Evolutionary conservation across 164 flowering plant genomes (phyloP), one percentile per base, ranked within the genome.

Genomic region (Platanus orientalis): DNA sequence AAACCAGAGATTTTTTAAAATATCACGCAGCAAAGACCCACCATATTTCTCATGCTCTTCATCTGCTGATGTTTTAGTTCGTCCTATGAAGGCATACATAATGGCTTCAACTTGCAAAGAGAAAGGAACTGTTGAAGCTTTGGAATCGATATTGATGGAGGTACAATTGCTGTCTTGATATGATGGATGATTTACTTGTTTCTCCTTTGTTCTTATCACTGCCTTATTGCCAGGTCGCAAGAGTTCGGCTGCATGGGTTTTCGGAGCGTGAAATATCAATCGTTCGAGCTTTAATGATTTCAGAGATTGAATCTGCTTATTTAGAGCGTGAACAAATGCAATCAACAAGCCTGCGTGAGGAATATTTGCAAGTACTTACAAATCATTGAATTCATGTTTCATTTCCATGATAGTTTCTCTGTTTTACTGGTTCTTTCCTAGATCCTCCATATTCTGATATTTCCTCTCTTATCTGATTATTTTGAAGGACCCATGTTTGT

Each of bases 221-320:
- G 17, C 40, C 36, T 62, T 65, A 19, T 27, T n/a, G 69, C 50
- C 80, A 89, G 98, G 79, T 92, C 73, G 93, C 96, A 21, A 85
- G 96, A 63, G 83, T 90, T 54, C 81, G 92, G 12, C 69, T 85
- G 19, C 89, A 90, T 82, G 96, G 93, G n/a, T 92, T 92, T 72
- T 86, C 98, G 60, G 96, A 92, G 56, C 96, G 90, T 49, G 98
- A 92, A 69, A 77, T 90, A 73, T 76, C 89, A 67, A 67, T 77
- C 56, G 93, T 83, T 54, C 86, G 94, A 40, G 86, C 98, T 44
- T 66, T 82, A 58, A 66, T 90, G 62, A 76, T 93, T 90, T 86
- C 98, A 28, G 97, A 93, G 76, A 86, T 93, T 66, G 98, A 90
- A 76, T 93, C 98, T 75, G 90, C 98, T 28, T 93, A 80, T 80